Percentiles rank a stretch among this genome's conserved stretches.
Conservation (phyloP, 441 rosid species). For the Aleurites moluccanus region DNA sequence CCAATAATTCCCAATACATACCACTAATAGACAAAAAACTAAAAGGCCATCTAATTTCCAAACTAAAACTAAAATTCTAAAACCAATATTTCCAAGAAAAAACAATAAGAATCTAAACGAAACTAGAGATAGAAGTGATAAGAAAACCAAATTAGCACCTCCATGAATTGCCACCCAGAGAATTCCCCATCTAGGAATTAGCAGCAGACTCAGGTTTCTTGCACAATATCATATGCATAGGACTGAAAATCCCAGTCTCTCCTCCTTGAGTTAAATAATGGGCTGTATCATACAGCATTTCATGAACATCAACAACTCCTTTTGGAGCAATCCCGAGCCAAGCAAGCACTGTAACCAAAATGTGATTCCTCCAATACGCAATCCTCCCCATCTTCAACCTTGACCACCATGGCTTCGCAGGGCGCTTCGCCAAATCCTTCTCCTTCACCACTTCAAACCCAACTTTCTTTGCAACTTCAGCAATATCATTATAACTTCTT, state of each 20-base stretch:
- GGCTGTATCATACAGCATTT: constrained; percentile 83
- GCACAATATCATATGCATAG: constrained; percentile 91
- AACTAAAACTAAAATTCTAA: background rate
- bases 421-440: constrained; percentile 76
- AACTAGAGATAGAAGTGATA: background rate
- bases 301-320: constrained; percentile 88
- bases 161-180: too few species aligned
- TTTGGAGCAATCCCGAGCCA: constrained; percentile 74
- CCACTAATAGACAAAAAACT: background rate
- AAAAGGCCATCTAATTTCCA: background rate
- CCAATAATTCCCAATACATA: background rate
- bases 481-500: constrained; percentile 56
- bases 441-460: constrained; percentile 86
- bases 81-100: background rate
- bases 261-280: constrained; percentile 78
- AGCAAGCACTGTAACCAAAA: constrained; percentile 57
- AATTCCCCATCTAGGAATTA: background rate
- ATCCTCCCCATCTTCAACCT: constrained; percentile 71
- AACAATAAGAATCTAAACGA: background rate
- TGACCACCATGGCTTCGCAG: constrained; percentile 73
- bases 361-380: constrained; percentile 87
- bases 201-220: constrained; percentile 52
- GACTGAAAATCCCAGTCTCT: constrained; percentile 75
- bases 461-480: constrained; percentile 55
- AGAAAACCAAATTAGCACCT: background rate